Evolutionary conservation across 768 basidiomycete genomes (phyloP), one percentile per base, ranked within the genome.

Genomic region (Pulveroboletus frians): DNA sequence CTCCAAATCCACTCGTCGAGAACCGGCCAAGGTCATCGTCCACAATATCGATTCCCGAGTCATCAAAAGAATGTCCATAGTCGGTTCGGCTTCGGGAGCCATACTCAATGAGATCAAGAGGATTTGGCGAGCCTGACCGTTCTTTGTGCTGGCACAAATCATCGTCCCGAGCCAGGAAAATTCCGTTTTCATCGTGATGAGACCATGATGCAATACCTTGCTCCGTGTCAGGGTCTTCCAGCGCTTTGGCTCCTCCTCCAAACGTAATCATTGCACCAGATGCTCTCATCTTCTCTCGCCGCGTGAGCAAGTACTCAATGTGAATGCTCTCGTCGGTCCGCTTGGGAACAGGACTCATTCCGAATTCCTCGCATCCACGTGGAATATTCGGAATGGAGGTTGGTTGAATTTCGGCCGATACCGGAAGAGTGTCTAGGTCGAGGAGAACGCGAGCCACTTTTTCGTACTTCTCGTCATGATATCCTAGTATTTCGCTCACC

Each of bases 281-380:
- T 14, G 39, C 51, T 41, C 40, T 59, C 17, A 35, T 39, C 21
- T 61, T 63, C 45, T 67, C 66, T 42, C 54, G 53, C 1, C 45
- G 57, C 13, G 64, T 68, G 45, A 67, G 56, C 14, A 67, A 32
- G 17, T 62, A 60, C 9, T 57, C 63, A 8, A 60, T 5, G 7
- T 46, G 51, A 15, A 34, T 42, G 17, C 32, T 52, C 37, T 52
- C 53, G 30, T 49, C 53, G 13, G 17, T 10, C 42, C 55, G 56
- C 39, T 47, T 43, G 17, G 54, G 62, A 41, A 44, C 30, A 36
- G 66, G 68, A 14, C 61, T 68, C 32, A 29, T 47, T 50, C 68
- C 66, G 30, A 68, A 47, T 31, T 43, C 50, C 48, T 53, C 53
- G 43, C 64, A 63, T 21, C 56, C 50, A 43, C 50, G 56, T 53